Percentiles rank a stretch among this genome's conserved stretches.
phyloP scores from a whole-genome alignment of 2,329 filamentous ascomycete genomes.

The Neonectria faginata region DNA sequence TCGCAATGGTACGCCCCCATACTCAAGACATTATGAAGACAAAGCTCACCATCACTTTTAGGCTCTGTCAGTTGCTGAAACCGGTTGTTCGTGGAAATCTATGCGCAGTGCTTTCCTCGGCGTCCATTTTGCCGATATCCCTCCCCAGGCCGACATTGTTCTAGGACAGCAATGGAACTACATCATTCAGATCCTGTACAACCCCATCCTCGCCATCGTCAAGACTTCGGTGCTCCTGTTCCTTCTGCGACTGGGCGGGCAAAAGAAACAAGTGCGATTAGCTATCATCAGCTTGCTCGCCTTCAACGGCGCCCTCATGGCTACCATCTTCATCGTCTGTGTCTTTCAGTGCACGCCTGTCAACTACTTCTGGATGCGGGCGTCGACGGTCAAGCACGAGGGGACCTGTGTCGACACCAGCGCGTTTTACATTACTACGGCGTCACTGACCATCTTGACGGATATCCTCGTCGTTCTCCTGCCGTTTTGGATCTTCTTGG shows the following conservation, averaged over 20 bases:
- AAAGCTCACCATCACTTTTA: conserved; percentile 7
- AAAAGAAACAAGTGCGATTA: conserved; percentile 45
- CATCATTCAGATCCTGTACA: conserved; percentile 56
- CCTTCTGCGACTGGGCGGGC: conserved; percentile 55
- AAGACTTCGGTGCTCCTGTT: conserved; percentile 60
- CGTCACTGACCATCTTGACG: conserved; percentile 54
- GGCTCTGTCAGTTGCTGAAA: conserved; percentile 31
- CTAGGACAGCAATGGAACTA: conserved; percentile 51
- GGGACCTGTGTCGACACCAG: conserved; percentile 50
- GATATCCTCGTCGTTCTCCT: conserved; percentile 55
- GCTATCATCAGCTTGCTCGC: conserved; percentile 47
- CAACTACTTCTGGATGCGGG: conserved; percentile 29
- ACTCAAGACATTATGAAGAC: neutral
- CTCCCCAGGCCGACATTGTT: conserved; percentile 40
- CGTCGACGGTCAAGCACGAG: neutral
- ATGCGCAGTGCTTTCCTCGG: conserved; percentile 41
- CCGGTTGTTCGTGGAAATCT: conserved; percentile 33
- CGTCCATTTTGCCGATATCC: conserved; percentile 47
- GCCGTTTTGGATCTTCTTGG: conserved; percentile 56
- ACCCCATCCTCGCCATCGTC: conserved; percentile 58
- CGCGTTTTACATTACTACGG: conserved; percentile 49
- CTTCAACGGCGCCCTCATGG: conserved; percentile 51
- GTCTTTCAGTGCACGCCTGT: conserved; percentile 56
- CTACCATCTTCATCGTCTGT: conserved; percentile 51
- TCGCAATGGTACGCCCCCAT: conserved; percentile 27